Evolutionary conservation across 257 asterid genomes (phyloP).

Genomic region (Marsdenia floribunda): DNA sequence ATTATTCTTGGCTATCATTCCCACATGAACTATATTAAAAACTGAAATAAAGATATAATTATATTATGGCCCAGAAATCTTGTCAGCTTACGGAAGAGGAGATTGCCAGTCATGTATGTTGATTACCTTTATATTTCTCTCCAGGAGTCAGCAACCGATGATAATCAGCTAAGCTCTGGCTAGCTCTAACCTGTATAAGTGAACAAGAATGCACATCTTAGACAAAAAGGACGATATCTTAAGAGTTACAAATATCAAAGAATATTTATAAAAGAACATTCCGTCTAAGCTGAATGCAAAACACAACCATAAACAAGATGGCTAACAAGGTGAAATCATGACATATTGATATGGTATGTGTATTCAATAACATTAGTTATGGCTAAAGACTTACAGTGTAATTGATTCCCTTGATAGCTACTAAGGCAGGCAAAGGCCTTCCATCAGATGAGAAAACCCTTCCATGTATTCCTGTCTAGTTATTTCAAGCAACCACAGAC

Average conservation of each 20-base stretch:
- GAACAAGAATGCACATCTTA: slow-evolving; percentile 8
- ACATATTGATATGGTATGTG: neutral
- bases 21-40: neutral
- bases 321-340: neutral
- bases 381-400: slow-evolving; percentile 27
- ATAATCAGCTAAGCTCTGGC: slow-evolving; percentile 53
- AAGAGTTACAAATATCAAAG: neutral
- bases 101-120: slow-evolving; percentile 4
- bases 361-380: neutral
- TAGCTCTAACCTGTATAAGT: slow-evolving; percentile 47
- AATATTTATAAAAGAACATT: neutral
- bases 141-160: slow-evolving; percentile 74
- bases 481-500: slow-evolving; percentile 5
- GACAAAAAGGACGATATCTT: slow-evolving; percentile 7
- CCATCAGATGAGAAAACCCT: slow-evolving; percentile 45
- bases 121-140: slow-evolving; percentile 62
- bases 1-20: neutral
- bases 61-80: neutral
- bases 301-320: neutral
- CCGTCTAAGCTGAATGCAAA: no score
- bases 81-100: neutral
- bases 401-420: slow-evolving; percentile 38
- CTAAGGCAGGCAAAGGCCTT: slow-evolving; percentile 41
- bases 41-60: neutral
- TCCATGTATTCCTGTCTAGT: slow-evolving; percentile 49